Evolutionary conservation across 768 basidiomycete genomes (phyloP), one percentile per base, ranked within the genome.

Genomic region (Tylopilus vinaceipallidus): DNA sequence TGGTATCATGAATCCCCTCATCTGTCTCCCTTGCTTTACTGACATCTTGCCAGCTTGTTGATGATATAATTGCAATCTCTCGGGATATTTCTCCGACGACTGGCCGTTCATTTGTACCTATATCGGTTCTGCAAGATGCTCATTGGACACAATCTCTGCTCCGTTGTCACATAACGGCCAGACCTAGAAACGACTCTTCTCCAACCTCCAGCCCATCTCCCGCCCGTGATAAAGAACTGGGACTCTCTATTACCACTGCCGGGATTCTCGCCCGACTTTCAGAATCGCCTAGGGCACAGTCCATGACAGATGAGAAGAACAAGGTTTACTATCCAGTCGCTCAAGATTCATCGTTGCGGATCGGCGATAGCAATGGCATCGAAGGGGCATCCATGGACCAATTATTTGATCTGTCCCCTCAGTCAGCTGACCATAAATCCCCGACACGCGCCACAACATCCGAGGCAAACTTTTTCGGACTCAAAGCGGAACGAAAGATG

Each of bases 101-200:
- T 0, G 75, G 79, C 4, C 75, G 74, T 14, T 78, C 83, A 0
- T 95, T 82, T 62, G 88, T 88, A 4, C 79, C 89, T 0, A 70
- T 86, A 29, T 60, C 75, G 3, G 72, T 83, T 7, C 66, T 95
- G 7, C 88, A 95, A 61, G 75, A 81, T 0, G 86, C 92, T 1
- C 83, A 86, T 54, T 98, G 93, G 93, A 74, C 72, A 23, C 83
- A 86, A 50, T 83, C 87, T 2, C 52, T 84, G n/a, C 70, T 91
- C 8, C 79, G 81, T 2, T 78, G 80, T 54, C 76, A 73, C 26
- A 78, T 89, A 22, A 82, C 75, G 2, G 64, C 73, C 19, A 69
- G 72, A 6, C 64, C 72, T 0, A 46, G 30, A 36, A 45, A 40
- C 16, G 37, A 53, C 2, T 47, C 60, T 2, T 67, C 70, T 0